Conservation (phyloP, 768 basidiomycete species). For the Suillus americanus region DNA sequence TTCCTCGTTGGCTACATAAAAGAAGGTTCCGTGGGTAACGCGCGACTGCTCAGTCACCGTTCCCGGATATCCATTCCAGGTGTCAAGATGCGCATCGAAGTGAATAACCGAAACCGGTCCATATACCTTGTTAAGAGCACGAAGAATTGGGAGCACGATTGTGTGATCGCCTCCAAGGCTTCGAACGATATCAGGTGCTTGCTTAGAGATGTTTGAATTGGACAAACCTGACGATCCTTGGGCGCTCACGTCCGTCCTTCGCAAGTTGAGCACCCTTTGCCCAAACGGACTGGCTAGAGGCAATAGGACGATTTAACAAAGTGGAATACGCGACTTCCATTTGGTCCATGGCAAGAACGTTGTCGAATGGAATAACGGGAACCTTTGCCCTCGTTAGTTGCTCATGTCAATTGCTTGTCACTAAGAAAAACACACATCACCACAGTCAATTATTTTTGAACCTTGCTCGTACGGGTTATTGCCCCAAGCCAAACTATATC, state of each 20-base stretch:
- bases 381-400: constrained; percentile 41
- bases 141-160: constrained; percentile 82
- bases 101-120: constrained; percentile 84
- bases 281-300: constrained; percentile 22
- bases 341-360: constrained; percentile 79
- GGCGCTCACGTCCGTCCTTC: constrained; percentile 64
- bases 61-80: constrained; percentile 43
- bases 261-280: constrained; percentile 36
- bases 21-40: constrained; percentile 86
- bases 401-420: background rate
- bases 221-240: constrained; percentile 64
- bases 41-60: constrained; percentile 56
- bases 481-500: constrained; percentile 74
- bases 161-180: constrained; percentile 85
- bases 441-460: constrained; percentile 73
- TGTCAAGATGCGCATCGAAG: constrained; percentile 78
- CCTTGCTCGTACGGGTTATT: constrained; percentile 62
- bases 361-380: constrained; percentile 79
- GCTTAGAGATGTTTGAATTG: background rate
- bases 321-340: constrained; percentile 85
- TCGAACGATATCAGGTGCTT: background rate
- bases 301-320: constrained; percentile 58
- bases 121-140: constrained; percentile 74
- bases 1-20: constrained; percentile 75
- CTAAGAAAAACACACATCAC: constrained; percentile 52